Base-by-base conservation (phyloP, 2,329 filamentous ascomycete species). In the Clonostachys rosea region DNA sequence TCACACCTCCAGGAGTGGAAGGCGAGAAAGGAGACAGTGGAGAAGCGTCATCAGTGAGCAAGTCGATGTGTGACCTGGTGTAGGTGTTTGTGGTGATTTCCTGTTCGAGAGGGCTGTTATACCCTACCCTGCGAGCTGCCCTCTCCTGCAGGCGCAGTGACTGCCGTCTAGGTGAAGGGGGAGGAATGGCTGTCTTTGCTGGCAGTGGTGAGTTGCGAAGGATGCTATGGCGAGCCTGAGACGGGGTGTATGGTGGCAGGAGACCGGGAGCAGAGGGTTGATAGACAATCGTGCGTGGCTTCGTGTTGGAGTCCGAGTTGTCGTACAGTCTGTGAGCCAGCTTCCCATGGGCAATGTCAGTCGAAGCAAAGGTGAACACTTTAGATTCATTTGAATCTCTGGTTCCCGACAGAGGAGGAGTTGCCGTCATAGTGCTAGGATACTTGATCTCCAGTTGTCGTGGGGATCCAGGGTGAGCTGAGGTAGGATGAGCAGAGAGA, bases 121-220 rank as follows among this genome's bases (percentile, higher is more conserved):
- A 86, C 40, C 76, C 78, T 3, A 86, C 82, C 44, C 74, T 74
- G 50, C 77, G 73, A 12, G 73, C 70, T 2, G 75, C 74, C 53
- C 74, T 76, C 54, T 81, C 77, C 40, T 76, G 71, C 14, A 82
- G 62, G 12, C 78, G 75, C 30, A 71, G 64, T 2, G 80, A 82
- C 50, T 77, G 73, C 36, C 78, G 69, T 48, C 73, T 69, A 3
- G 78, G 75, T 1, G 79, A 81, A 6, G 69, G 63, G 2, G 78
- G 76, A 9, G 76, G 74, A 34, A 67, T 66, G 4, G 75, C 69
- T 17, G 65, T 76, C 4, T 68, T 62, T 1, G 78, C 76, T 17
- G 80, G 79, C 7, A 85, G 68, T 16, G 82, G 82, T 5, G 82
- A 86, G 68, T 86, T 86, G 46, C 81, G 77, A 18, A 86, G 72